These are phyloP conservation scores for Giardia muris DNA, from an alignment of 208 protist species.

Conservation along the genomic window DNA sequence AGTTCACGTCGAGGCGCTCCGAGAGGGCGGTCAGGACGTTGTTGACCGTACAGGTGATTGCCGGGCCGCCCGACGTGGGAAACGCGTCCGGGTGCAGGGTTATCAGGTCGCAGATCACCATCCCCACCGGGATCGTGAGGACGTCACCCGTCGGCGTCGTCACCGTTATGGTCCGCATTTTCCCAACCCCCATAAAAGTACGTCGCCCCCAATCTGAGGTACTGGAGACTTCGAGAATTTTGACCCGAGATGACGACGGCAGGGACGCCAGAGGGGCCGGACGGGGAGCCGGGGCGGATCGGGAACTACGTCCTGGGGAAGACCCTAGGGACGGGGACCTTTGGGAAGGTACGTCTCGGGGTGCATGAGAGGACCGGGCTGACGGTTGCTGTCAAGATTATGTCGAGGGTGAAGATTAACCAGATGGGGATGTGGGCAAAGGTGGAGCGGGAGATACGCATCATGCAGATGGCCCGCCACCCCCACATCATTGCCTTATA, in stretches of 20 bases:
- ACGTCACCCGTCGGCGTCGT: not conserved
- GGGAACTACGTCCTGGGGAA: conserved; percentile 32
- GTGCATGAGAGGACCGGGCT: conserved; percentile 76
- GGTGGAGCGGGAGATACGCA: conserved; percentile 88
- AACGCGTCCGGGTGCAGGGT: not conserved
- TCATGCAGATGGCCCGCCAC: conserved; percentile 87
- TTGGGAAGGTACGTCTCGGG: conserved; percentile 56
- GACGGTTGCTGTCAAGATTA: conserved; percentile 91
- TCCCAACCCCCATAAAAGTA: no score
- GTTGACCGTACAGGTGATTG: not conserved
- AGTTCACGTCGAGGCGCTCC: conserved; percentile 15
- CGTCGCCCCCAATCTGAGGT: no score
- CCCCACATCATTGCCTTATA: conserved; percentile 79
- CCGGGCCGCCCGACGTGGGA: not conserved
- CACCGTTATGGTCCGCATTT: not conserved
- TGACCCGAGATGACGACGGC: not conserved
- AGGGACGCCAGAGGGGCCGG: not conserved
- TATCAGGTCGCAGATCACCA: conserved; percentile 13
- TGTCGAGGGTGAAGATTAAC: conserved; percentile 89
- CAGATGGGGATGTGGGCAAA: conserved; percentile 59
- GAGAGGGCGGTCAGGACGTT: conserved; percentile 15
- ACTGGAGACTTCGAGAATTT: not conserved
- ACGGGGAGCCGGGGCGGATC: not conserved
- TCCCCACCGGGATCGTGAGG: not conserved
- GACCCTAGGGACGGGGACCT: conserved; percentile 48